Base-by-base conservation (phyloP, 768 basidiomycete genomes). In the Phanerochaete carnosa region DNA sequence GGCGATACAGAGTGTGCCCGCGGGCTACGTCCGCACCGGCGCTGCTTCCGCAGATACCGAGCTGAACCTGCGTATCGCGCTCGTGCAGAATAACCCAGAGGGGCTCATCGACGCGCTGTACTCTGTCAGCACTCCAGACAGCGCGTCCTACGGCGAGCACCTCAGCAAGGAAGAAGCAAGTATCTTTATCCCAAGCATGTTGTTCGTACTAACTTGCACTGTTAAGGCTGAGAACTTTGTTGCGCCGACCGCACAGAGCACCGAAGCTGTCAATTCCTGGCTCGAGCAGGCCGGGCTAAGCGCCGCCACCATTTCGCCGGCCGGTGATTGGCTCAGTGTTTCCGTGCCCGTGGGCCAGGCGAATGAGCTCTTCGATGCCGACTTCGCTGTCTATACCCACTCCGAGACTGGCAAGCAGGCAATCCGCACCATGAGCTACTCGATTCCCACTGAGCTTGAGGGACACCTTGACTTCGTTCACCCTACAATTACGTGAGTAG, bases 351-450 rank as follows among this genome's bases (percentile, higher is more conserved):
- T 71, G 26, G 61, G 65, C 58, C 58, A 69, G 57, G 71, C 70
- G 22, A 71, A 72, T 55, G 63, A 65, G 7, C 58, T 72, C 13
- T 53, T 74, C 55, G 67, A 68, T 46, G 65, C 72, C 33, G 57
- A 72, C 29, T 74, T 71, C 64, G 59, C 65, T 1, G 55, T 66
- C 35, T 74, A 71, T 65, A 65, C 55, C 1, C 68, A 73, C 52
- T 62, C 63, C 16, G 55, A 58, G 13, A 69, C 63, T 12, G 69
- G 66, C 26, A 57, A 64, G 32, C 50, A 67, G 57, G 56, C 60
- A 11, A 60, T 73, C 46, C 73, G 72, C n/a, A 74, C 73, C 7
- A 64, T 73, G 13, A 62, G 68, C 2, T 74, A 74, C 62, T 73
- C 72, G 16, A 68, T 74, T 51, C 73, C 73, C 1, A 63, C 62